Evolutionary conservation across 1,139 yeast species (phyloP).

Genomic region (Taiozyma onychis): DNA sequence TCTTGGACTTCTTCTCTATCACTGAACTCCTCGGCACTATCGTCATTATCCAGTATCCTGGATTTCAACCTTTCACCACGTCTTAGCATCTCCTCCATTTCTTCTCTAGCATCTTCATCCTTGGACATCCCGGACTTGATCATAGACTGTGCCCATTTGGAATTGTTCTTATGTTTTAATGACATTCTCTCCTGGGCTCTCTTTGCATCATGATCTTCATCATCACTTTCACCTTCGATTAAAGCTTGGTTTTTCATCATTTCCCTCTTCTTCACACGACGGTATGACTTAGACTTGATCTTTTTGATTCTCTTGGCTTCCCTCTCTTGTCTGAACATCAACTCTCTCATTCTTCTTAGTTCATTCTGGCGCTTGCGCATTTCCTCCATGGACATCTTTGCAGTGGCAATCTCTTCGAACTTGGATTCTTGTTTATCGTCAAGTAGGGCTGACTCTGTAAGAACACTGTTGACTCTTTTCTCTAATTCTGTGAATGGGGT

Average conservation of each 20-base stretch:
- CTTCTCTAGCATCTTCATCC: slow-evolving; percentile 77
- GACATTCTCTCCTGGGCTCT: slow-evolving; percentile 93
- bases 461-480: slow-evolving; percentile 52
- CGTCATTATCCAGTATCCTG: slow-evolving; percentile 66
- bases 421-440: slow-evolving; percentile 76
- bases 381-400: slow-evolving; percentile 77
- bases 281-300: slow-evolving; percentile 87
- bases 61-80: slow-evolving; percentile 75
- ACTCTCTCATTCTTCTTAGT: slow-evolving; percentile 85
- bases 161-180: slow-evolving; percentile 79
- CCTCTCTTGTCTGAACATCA: slow-evolving; percentile 92
- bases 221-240: slow-evolving; percentile 59
- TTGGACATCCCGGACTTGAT: slow-evolving; percentile 86
- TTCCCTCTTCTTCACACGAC: slow-evolving; percentile 83
- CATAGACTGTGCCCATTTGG: slow-evolving; percentile 90
- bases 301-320: slow-evolving; percentile 88
- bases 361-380: slow-evolving; percentile 73
- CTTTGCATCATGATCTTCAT: slow-evolving; percentile 60
- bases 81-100: slow-evolving; percentile 89
- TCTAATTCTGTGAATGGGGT: slow-evolving; percentile 54
- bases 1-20: slow-evolving; percentile 34
- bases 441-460: slow-evolving; percentile 57
- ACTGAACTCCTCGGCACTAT: slow-evolving; percentile 40
- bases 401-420: slow-evolving; percentile 84
- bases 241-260: slow-evolving; percentile 61